phyloP scores from a whole-genome alignment of 768 basidiomycete genomes.

The Termitomyces sp. region DNA sequence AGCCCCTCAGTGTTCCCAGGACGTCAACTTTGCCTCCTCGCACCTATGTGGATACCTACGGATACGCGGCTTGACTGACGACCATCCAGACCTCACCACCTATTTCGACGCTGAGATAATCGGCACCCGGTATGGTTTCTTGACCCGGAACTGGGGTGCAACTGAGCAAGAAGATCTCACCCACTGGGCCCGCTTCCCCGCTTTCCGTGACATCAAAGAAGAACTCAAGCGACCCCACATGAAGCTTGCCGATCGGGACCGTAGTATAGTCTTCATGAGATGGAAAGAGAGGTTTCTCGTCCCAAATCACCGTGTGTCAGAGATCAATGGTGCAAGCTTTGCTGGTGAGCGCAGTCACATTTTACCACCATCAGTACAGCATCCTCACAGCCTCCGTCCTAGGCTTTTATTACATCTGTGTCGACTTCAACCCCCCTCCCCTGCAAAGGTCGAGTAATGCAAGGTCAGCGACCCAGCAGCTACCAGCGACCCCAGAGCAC shows the following conservation, averaged over 20 bases:
- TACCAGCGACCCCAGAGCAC: slow-evolving; percentile 25
- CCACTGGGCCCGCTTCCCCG: slow-evolving; percentile 93
- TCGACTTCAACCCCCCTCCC: slow-evolving; percentile 78
- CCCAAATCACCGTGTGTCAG: slow-evolving; percentile 90
- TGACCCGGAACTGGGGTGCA: slow-evolving; percentile 89
- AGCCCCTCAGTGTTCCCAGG: slow-evolving; percentile 30
- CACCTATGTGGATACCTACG: slow-evolving; percentile 89
- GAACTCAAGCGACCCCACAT: slow-evolving; percentile 76
- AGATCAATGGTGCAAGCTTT: slow-evolving; percentile 93
- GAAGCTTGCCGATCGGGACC: slow-evolving; percentile 72
- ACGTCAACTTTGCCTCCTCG: slow-evolving; percentile 84
- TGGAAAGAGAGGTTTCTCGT: slow-evolving; percentile 97
- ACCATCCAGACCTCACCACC: slow-evolving; percentile 94
- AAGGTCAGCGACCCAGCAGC: slow-evolving; percentile 27
- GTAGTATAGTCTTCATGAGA: slow-evolving; percentile 87
- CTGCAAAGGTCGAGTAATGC: slow-evolving; percentile 19
- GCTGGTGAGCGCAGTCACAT: slow-evolving; percentile 56
- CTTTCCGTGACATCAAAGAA: slow-evolving; percentile 73
- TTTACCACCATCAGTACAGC: slow-evolving; percentile 8
- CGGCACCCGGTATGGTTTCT: slow-evolving; percentile 83
- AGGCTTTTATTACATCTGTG: slow-evolving; percentile 96
- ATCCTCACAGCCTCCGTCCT: slow-evolving; percentile 13
- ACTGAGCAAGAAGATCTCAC: slow-evolving; percentile 88
- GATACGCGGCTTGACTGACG: slow-evolving; percentile 88
- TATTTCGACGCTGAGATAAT: slow-evolving; percentile 98